Base-by-base conservation (phyloP, 1,284 basidiomycete genomes). In the Neonothopanus nambi region DNA sequence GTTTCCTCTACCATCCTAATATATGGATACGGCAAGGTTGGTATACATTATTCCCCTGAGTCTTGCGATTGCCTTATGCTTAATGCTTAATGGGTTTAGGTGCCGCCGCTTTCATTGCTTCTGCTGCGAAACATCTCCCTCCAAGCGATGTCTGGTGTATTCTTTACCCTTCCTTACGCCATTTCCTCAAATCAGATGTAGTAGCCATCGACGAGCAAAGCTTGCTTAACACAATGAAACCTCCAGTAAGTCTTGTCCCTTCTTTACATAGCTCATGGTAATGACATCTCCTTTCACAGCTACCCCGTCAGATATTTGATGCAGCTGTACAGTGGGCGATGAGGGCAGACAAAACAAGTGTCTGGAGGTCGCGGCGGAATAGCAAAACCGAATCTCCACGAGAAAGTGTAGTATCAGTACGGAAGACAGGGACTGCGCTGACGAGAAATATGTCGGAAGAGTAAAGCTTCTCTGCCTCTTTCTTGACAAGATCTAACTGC, bases 1-100 rank as follows among this genome's bases (percentile, higher is more conserved):
- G 93, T 1, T 95, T 98, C 65, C 72, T 99, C 37, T 96, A 93
- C 62, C 97, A 99, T 69, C 96, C 97, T 0, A 96, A 98, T 68
- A 72, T 85, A n/a, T 98, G 96, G 95, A 91, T 99, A 63, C 79
- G 93, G 56, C 93, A 98, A 78, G 91, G 94, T 89, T 51, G 56
- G 72, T 55, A 49, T 51, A 4, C 35, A 2, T 28, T 23, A 21
- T 46, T 33, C 26, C 35, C 33, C 21, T 17, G 17, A 20, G 37
- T n/a, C n/a, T n/a, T n/a, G 8, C 3, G 38, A 28, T n/a, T n/a
- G n/a, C n/a, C n/a, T n/a, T n/a, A 24, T 13, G 26, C 21, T n/a
- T 26, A 11, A 45, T 18, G 5, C 13, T 26, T 11, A 51, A 20
- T 40, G 30, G 26, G 23, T 40, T 15, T 24, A 95, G 93, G 90